phyloP scores from a whole-genome alignment of 345 rosid genomes.

The Psidium friedrichsthalianum region DNA sequence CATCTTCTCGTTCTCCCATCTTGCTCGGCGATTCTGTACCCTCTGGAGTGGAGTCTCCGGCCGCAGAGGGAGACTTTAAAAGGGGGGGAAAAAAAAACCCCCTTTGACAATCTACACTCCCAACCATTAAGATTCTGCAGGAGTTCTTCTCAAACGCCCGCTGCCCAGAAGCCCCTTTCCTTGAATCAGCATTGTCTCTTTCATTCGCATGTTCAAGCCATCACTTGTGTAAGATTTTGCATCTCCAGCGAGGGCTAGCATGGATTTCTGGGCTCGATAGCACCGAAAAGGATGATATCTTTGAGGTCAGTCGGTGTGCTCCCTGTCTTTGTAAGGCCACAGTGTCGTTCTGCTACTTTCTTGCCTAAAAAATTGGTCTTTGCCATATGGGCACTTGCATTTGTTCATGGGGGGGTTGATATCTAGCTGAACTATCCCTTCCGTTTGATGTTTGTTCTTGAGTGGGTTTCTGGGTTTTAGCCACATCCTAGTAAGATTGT shows the following conservation, averaged over 20 bases:
- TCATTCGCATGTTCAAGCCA: not conserved
- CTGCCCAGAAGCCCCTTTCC: not conserved
- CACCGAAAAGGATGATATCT: constrained; percentile 4
- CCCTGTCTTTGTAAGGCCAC: not conserved
- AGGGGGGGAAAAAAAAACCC: not conserved
- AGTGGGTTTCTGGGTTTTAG: not conserved
- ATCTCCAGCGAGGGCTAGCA: not conserved
- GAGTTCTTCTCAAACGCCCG: not conserved
- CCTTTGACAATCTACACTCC: not conserved
- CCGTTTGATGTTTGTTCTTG: not conserved
- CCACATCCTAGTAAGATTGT: not conserved
- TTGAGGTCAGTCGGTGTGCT: not conserved
- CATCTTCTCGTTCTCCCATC: not conserved
- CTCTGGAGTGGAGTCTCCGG: not conserved
- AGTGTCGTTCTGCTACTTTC: not conserved
- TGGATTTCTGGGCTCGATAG: not conserved
- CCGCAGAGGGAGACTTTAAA: not conserved
- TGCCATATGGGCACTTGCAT: not conserved
- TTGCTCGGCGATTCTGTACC: not conserved
- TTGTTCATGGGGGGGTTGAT: not conserved
- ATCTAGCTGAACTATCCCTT: not conserved
- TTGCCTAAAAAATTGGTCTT: not conserved
- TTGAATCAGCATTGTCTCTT: not conserved
- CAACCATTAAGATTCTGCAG: not conserved
- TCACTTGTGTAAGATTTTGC: not conserved